Evolutionary conservation across 331 rosid genomes (phyloP).

Genomic region (Rhamnella rubrinervis): DNA sequence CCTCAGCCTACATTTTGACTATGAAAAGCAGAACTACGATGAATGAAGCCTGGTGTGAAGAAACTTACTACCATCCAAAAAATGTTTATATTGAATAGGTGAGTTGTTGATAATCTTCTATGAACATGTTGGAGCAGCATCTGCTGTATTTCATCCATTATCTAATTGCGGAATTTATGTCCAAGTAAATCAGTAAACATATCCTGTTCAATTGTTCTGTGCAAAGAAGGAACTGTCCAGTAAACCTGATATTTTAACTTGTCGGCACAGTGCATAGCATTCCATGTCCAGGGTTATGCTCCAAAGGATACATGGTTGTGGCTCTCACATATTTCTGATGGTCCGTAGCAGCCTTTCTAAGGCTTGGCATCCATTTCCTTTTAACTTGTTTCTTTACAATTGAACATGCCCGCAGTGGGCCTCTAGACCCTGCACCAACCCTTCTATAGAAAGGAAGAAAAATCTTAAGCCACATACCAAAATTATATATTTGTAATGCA

Average conservation of each 20-base stretch:
- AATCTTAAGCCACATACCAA: neutral
- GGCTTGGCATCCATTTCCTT: constrained; percentile 40
- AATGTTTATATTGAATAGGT: constrained; percentile 1
- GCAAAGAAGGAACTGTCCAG: neutral
- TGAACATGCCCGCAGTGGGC: constrained; percentile 67
- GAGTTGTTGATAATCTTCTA: neutral
- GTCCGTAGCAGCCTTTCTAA: constrained; percentile 55
- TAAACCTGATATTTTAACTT: constrained; percentile 21
- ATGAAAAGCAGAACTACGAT: neutral
- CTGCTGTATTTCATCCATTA: constrained; percentile 10
- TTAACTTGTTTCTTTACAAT: constrained; percentile 52
- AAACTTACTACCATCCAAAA: constrained; percentile 17
- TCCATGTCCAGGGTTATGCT: constrained; percentile 67
- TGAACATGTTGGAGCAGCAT: constrained; percentile 10
- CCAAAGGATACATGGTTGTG: constrained; percentile 83
- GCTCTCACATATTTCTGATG: constrained; percentile 64
- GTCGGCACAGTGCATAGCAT: constrained; percentile 72
- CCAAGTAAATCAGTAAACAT: neutral
- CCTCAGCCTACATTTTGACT: constrained; percentile 5
- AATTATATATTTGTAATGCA: neutral
- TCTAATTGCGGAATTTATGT: neutral
- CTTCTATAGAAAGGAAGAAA: constrained; percentile 53
- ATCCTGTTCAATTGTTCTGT: constrained; percentile 7
- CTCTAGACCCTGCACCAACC: constrained; percentile 76
- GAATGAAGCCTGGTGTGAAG: neutral